Evolutionary conservation across 1,284 basidiomycete species (phyloP).

Genomic region (Pseudozyma thailandica): DNA sequence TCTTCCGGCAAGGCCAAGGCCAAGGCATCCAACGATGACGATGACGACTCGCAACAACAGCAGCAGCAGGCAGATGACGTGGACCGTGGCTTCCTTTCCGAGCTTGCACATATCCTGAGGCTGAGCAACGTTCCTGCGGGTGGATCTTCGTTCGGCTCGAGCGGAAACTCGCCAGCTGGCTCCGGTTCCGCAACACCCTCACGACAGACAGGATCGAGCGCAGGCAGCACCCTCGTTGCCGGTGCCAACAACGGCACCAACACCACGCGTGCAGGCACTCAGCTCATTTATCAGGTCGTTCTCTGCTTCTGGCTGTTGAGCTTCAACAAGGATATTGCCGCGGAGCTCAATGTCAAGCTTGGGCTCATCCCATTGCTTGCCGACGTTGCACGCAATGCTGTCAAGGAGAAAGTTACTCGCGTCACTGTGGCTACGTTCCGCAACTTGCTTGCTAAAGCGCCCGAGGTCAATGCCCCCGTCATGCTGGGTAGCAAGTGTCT

Average conservation of each 20-base stretch:
- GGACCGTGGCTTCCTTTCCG: conserved; percentile 51
- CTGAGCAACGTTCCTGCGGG: conserved; percentile 32
- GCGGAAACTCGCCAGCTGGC: conserved; percentile 34
- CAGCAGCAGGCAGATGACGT: conserved; percentile 20
- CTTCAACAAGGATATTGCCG: conserved; percentile 85
- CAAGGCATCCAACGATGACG: conserved; percentile 18
- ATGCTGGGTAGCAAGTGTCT: conserved; percentile 90
- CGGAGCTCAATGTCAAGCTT: conserved; percentile 88
- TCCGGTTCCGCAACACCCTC: conserved; percentile 47
- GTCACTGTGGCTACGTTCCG: conserved; percentile 89
- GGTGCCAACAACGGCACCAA: conserved; percentile 33
- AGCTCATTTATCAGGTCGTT: conserved; percentile 92
- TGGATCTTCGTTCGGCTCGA: conserved; percentile 28
- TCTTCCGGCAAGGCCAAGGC: conserved; percentile 23
- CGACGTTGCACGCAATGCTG: conserved; percentile 85
- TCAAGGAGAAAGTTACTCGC: conserved; percentile 97
- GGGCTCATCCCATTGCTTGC: conserved; percentile 88
- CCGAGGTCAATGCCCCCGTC: conserved; percentile 83
- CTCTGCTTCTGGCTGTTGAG: conserved; percentile 94
- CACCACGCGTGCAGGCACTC: conserved; percentile 70
- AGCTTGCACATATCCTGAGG: conserved; percentile 46
- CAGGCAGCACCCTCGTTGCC: conserved; percentile 33
- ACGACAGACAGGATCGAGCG: conserved; percentile 17
- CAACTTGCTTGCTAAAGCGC: conserved; percentile 85
- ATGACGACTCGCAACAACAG: conserved; percentile 19